Evolutionary conservation across 805 yeast species (phyloP), one percentile per base, ranked within the genome.

Genomic region (Lipomyces starkeyi): DNA sequence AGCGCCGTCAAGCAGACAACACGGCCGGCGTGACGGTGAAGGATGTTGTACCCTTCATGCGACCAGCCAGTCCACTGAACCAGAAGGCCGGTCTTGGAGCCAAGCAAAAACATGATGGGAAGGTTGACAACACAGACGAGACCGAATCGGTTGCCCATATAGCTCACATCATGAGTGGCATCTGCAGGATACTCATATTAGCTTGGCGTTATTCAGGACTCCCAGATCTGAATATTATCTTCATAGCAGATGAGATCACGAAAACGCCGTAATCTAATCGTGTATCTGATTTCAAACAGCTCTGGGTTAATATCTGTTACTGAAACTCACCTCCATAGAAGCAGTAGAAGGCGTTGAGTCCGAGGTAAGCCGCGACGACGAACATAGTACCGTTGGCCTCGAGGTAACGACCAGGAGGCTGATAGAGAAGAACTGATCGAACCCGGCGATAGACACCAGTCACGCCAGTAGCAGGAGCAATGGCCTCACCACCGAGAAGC

Each of bases 21-120:
- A 59, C 73, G 73, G 55, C 73, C 73, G 14, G 69, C 66, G 62
- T 69, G 72, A 53, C 73, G 67, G 64, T 70, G 73, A 29, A 70
- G 71, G 37, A 68, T 68, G 67, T 65, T 70, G 67, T 68, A 65
- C 17, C 73, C 69, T 64, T 70, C 73, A 34, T 70, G 72, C 59
- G 73, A 70, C 71, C 71, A 70, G 65, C 73, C 73, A 40, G 72
- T 65, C 72, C 72, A 68, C 66, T 70, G 73, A 37, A 69, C 72
- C 29, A 70, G 69, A 35, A 70, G 72, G 62, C 71, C 72, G 40
- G 71, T 70, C 67, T 70, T 70, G 62, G 71, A 65, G 27, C 72
- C 73, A 61, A 70, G 72, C 61, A 70, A 54, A 65, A 68, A 70
- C 72, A 70, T 71, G 67, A 70, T 68, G 61, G 73, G 73, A 32